phyloP scores from a whole-genome alignment of 2,329 filamentous ascomycete genomes.

The Fusarium chlamydosporum region DNA sequence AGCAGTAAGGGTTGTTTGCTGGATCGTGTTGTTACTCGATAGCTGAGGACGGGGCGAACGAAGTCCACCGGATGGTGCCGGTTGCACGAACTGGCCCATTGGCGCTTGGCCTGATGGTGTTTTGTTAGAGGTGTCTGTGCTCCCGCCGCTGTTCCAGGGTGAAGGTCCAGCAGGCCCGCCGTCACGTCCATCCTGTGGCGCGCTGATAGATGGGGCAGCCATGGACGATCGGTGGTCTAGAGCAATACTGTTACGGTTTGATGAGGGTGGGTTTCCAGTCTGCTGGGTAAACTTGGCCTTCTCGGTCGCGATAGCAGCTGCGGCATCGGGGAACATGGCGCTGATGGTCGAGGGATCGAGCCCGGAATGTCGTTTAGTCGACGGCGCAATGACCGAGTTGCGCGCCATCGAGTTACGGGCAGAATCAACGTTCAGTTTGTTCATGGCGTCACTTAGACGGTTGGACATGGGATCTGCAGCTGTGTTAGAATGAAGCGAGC shows the following conservation, averaged over 20 bases:
- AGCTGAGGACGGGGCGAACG: slow-evolving; percentile 84
- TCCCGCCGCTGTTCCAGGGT: slow-evolving; percentile 77
- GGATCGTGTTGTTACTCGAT: slow-evolving; percentile 77
- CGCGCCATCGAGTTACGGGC: slow-evolving; percentile 89
- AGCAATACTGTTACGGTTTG: slow-evolving; percentile 90
- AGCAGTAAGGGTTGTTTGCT: slow-evolving; percentile 84
- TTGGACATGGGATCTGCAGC: slow-evolving; percentile 92
- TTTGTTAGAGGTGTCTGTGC: slow-evolving; percentile 71
- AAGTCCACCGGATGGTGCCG: slow-evolving; percentile 78
- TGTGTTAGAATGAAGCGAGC: slow-evolving; percentile 30
- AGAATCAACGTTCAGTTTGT: slow-evolving; percentile 89
- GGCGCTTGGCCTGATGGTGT: slow-evolving; percentile 81
- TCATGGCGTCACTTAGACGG: slow-evolving; percentile 95
- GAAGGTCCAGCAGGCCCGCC: slow-evolving; percentile 63
- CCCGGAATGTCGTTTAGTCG: slow-evolving; percentile 96
- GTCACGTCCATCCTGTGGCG: slow-evolving; percentile 59
- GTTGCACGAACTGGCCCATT: slow-evolving; percentile 96
- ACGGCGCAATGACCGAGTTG: slow-evolving; percentile 77
- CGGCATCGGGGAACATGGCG: slow-evolving; percentile 98
- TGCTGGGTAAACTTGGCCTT: slow-evolving; percentile 98
- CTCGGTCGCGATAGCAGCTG: slow-evolving; percentile 97
- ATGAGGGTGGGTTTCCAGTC: slow-evolving; percentile 88
- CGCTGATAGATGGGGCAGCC: slow-evolving; percentile 80
- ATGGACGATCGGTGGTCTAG: slow-evolving; percentile 83
- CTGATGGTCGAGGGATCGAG: slow-evolving; percentile 94